phyloP scores from a whole-genome alignment of 1,139 yeast genomes.

The Hanseniaspora sp. region DNA sequence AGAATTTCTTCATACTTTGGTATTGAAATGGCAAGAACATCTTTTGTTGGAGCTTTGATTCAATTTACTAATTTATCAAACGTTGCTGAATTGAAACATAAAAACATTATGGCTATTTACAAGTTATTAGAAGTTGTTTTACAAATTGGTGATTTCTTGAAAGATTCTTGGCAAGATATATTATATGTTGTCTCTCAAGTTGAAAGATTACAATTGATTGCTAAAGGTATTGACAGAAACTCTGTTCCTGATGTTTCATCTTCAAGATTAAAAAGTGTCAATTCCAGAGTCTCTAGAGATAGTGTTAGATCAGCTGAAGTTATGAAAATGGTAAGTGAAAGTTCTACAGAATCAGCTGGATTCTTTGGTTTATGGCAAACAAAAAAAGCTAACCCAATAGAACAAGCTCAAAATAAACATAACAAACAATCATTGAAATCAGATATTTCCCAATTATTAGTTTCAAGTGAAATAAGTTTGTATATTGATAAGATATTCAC shows the following conservation, averaged over 20 bases:
- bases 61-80: slow-evolving; percentile 77
- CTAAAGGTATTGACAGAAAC: slow-evolving; percentile 79
- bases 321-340: slow-evolving; percentile 25
- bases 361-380: slow-evolving; percentile 22
- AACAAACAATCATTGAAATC: slow-evolving; percentile 36
- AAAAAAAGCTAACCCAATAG: slow-evolving; percentile 38
- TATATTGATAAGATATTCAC: slow-evolving; percentile 81
- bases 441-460: slow-evolving; percentile 49
- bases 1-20: slow-evolving; percentile 78
- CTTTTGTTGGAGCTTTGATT: slow-evolving; percentile 81
- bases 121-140: slow-evolving; percentile 68
- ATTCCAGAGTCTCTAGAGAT: slow-evolving; percentile 40
- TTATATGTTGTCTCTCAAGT: slow-evolving; percentile 77
- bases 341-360: slow-evolving; percentile 18
- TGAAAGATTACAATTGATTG: slow-evolving; percentile 77
- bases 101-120: slow-evolving; percentile 72
- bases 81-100: slow-evolving; percentile 63
- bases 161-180: slow-evolving; percentile 73
- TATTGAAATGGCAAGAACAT: slow-evolving; percentile 70
- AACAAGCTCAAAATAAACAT: slow-evolving; percentile 35
- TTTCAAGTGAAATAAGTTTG: slow-evolving; percentile 69
- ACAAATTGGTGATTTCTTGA: slow-evolving; percentile 61
- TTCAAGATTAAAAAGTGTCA: slow-evolving; percentile 38
- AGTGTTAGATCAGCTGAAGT: slow-evolving; percentile 35
- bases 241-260: slow-evolving; percentile 75